Conservation (phyloP, 179 eudicot species). For the Amaranthus tricolor region DNA sequence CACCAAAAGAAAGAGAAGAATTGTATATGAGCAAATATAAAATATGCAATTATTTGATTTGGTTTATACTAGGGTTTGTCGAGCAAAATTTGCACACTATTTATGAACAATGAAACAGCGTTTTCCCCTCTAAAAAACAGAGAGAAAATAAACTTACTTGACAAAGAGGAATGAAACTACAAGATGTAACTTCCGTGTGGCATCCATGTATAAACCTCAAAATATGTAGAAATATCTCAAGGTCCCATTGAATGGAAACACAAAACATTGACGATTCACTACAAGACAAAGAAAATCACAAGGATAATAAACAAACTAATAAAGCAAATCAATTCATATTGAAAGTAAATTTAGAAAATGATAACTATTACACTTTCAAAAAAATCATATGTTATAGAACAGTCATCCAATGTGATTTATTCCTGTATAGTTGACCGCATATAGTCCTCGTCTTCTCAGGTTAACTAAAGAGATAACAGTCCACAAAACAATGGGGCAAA, state of each 20-base stretch:
- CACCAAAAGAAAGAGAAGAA: neutral
- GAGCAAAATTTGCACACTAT: neutral
- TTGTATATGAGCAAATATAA: neutral
- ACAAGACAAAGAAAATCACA: slow-evolving; percentile 11
- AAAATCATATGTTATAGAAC: neutral
- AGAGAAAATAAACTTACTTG: slow-evolving; percentile 43
- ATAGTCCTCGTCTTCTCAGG: too few relatives aligned
- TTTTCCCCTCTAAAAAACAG: neutral
- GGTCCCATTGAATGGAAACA: slow-evolving; percentile 56
- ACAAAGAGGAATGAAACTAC: slow-evolving; percentile 48
- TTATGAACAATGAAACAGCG: neutral
- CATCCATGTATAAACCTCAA: slow-evolving; percentile 56
- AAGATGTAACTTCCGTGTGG: slow-evolving; percentile 41
- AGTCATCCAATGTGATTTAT: neutral
- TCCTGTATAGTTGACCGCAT: neutral
- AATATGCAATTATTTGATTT: neutral
- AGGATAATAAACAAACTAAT: neutral
- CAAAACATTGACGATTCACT: slow-evolving; percentile 56
- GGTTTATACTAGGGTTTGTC: neutral
- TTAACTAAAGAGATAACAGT: too few relatives aligned
- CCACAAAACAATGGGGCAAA: too few relatives aligned
- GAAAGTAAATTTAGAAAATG: neutral
- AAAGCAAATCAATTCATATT: neutral
- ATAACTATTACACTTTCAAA: neutral
- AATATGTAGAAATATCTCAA: slow-evolving; percentile 46